Evolutionary conservation across 345 rosid species (phyloP).

Genomic region (Angophora floribunda): DNA sequence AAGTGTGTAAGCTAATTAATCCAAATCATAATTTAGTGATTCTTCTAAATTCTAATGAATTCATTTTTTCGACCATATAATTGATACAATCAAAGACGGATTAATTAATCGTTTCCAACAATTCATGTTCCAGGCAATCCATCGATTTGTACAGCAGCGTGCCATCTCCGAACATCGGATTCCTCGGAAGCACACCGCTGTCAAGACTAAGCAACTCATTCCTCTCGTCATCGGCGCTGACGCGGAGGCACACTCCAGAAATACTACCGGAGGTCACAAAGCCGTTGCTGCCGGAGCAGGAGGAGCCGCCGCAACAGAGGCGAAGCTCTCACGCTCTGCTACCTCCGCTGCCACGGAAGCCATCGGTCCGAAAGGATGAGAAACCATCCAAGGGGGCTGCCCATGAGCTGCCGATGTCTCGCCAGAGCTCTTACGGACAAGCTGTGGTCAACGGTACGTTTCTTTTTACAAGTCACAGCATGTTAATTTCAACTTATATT

Average conservation of each 20-base stretch:
- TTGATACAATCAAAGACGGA: not conserved
- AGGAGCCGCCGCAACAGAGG: slow-evolving; percentile 22
- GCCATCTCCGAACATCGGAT: slow-evolving; percentile 59
- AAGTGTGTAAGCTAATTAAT: not conserved
- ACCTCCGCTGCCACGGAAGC: slow-evolving; percentile 29
- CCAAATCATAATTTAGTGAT: not conserved
- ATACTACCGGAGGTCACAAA: slow-evolving; percentile 23
- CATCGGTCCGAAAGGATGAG: slow-evolving; percentile 14
- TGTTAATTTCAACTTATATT: not conserved
- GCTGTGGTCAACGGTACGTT: slow-evolving; percentile 73
- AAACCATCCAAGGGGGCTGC: slow-evolving; percentile 26
- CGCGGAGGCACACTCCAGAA: slow-evolving; percentile 64
- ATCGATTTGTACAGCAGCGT: slow-evolving; percentile 79
- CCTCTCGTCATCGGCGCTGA: slow-evolving; percentile 42
- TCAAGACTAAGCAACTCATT: slow-evolving; percentile 61
- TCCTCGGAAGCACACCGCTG: slow-evolving; percentile 54
- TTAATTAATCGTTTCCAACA: not conserved
- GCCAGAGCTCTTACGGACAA: slow-evolving; percentile 66
- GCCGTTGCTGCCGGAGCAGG: slow-evolving; percentile 42
- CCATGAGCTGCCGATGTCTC: slow-evolving; percentile 46
- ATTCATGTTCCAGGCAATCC: slow-evolving; percentile 51
- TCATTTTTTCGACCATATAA: not conserved
- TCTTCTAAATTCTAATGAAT: not conserved
- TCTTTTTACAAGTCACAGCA: not conserved
- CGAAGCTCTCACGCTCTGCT: slow-evolving; percentile 3